phyloP scores from a whole-genome alignment of 441 rosid genomes.

The Omphalea diandra region DNA sequence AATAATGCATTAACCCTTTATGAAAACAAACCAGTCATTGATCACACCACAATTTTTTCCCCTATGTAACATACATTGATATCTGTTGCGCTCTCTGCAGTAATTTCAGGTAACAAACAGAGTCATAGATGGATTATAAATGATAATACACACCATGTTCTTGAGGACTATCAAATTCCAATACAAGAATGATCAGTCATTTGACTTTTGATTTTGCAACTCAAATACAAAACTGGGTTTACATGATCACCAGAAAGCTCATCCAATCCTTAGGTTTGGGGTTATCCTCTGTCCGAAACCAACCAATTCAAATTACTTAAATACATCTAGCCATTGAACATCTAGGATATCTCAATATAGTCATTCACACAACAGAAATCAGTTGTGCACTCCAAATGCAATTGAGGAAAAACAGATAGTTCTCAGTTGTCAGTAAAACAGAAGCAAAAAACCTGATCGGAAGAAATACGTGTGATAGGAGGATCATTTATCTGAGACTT shows the following conservation, averaged over 20 bases:
- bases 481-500: conserved; percentile 32
- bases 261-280: neutral
- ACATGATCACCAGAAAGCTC: neutral
- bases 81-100: neutral
- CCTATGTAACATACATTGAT: neutral
- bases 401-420: neutral
- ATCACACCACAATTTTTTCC: neutral
- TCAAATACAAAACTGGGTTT: neutral
- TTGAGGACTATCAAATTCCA: neutral
- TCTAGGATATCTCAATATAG: neutral
- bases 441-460: conserved; percentile 54
- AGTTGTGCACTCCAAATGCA: neutral
- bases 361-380: neutral
- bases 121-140: neutral
- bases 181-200: neutral
- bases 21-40: neutral
- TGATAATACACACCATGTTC: neutral
- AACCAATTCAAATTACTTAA: neutral
- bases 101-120: neutral
- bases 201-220: neutral
- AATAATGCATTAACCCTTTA: neutral
- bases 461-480: conserved; percentile 54
- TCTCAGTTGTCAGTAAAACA: neutral
- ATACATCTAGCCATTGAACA: neutral
- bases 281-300: no score